Conservation (phyloP, 805 yeast genomes). For the Candida coleopterorum region DNA sequence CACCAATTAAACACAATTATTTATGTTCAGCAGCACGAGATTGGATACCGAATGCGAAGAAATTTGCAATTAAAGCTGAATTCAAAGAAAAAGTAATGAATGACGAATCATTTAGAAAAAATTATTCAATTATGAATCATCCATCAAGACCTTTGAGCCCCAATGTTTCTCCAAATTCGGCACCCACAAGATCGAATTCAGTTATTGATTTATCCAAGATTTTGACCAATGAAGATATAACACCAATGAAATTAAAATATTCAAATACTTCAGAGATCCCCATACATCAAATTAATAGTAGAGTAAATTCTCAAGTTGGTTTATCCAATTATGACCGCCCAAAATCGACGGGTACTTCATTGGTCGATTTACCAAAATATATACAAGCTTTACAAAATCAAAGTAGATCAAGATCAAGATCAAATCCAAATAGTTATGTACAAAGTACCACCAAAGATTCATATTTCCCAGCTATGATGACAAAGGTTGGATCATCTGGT, state of each 20-base stretch:
- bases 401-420: conserved; percentile 16
- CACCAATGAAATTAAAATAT: conserved; percentile 36
- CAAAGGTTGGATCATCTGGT: conserved; percentile 5
- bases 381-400: conserved; percentile 7
- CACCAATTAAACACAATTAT: conserved; percentile 7
- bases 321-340: conserved; percentile 13
- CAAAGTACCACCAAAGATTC: conserved; percentile 19
- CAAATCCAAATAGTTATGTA: conserved; percentile 17
- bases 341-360: conserved; percentile 13
- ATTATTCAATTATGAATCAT: conserved; percentile 25
- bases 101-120: conserved; percentile 31
- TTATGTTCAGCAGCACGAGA: conserved; percentile 37
- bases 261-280: conserved; percentile 36
- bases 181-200: conserved; percentile 38
- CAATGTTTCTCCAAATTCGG: conserved; percentile 38
- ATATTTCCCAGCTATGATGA: conserved; percentile 20
- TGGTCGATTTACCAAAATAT: conserved; percentile 16
- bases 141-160: conserved; percentile 36
- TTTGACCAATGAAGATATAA: conserved; percentile 28
- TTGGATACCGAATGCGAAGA: conserved; percentile 32
- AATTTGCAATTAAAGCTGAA: conserved; percentile 27
- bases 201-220: conserved; percentile 36
- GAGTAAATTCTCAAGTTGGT: conserved; percentile 33
- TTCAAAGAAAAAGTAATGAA: conserved; percentile 34
- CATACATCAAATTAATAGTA: conserved; percentile 31